These are phyloP conservation scores for Pythium phragmiticola DNA, from an alignment of 352 stramenopile genomes.

Conservation along the genomic window DNA sequence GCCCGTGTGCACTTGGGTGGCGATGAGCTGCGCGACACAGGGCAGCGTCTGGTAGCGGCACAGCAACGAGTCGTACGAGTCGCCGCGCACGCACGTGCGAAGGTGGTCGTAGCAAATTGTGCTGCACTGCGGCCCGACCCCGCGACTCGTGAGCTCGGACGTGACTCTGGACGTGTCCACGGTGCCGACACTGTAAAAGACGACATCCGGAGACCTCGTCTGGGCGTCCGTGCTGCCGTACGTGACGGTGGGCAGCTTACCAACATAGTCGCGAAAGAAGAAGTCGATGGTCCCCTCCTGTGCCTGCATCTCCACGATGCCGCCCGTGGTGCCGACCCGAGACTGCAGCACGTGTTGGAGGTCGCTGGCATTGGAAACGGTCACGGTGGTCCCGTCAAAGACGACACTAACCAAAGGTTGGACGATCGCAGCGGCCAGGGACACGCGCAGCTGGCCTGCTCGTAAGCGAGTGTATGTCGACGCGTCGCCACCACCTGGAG, in stretches of 20 bases:
- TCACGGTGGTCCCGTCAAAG: not conserved
- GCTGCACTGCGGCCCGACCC: constrained; percentile 7
- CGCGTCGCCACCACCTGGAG: too few species aligned
- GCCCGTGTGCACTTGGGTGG: not conserved
- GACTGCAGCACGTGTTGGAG: not conserved
- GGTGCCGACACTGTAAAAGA: not conserved
- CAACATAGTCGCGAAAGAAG: constrained; percentile 14
- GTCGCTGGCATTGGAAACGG: not conserved
- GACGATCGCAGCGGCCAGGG: not conserved
- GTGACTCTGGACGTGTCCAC: not conserved
- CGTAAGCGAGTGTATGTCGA: not conserved
- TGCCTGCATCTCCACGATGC: constrained; percentile 8
- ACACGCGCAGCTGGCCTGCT: not conserved
- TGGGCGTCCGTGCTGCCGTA: not conserved
- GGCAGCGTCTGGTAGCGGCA: constrained; percentile 15
- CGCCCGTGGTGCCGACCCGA: not conserved
- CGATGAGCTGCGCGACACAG: constrained; percentile 1
- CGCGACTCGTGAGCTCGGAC: not conserved
- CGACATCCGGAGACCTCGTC: constrained; percentile 1
- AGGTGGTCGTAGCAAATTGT: constrained; percentile 3
- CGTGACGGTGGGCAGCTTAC: not conserved
- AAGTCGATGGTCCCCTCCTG: constrained; percentile 3
- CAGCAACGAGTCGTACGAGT: constrained; percentile 14
- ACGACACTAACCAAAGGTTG: not conserved
- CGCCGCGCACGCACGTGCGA: constrained; percentile 5